Evolutionary conservation across 2,329 filamentous ascomycete genomes (phyloP).

Genomic region (Fonsecaea pedrosoi): DNA sequence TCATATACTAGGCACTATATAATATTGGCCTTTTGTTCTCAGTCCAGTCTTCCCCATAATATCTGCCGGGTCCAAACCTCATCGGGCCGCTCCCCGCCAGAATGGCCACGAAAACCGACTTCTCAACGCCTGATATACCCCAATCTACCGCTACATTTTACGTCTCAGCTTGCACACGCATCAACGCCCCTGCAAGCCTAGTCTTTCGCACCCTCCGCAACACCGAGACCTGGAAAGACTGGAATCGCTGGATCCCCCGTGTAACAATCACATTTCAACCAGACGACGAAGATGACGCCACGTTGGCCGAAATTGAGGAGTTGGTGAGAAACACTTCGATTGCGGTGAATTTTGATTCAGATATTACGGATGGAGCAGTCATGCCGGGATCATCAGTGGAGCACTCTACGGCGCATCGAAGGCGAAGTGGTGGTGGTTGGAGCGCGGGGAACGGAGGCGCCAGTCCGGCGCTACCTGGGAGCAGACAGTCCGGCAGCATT

Average conservation of each 20-base stretch:
- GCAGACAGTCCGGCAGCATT: slow-evolving; percentile 1
- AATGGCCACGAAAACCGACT: slow-evolving; percentile 32
- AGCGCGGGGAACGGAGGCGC: slow-evolving; percentile 13
- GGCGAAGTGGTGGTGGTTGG: slow-evolving; percentile 16
- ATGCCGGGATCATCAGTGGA: not conserved
- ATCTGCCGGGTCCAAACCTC: not conserved
- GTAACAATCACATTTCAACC: slow-evolving; percentile 54
- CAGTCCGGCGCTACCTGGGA: not conserved
- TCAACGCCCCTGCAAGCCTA: slow-evolving; percentile 50
- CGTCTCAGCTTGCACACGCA: slow-evolving; percentile 46
- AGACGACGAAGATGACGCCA: slow-evolving; percentile 34
- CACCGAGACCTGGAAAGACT: slow-evolving; percentile 54
- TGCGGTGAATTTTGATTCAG: slow-evolving; percentile 38
- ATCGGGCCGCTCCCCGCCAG: not conserved
- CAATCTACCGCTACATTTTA: slow-evolving; percentile 43
- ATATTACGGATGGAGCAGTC: slow-evolving; percentile 36
- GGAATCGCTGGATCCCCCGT: slow-evolving; percentile 56
- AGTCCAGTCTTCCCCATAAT: not conserved
- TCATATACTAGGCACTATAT: not conserved
- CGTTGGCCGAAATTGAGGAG: slow-evolving; percentile 38
- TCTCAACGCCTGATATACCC: slow-evolving; percentile 45
- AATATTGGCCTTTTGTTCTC: not conserved
- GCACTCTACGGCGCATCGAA: slow-evolving; percentile 5
- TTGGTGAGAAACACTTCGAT: slow-evolving; percentile 40
- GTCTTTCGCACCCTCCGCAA: slow-evolving; percentile 55